Conservation (phyloP, 2,329 filamentous ascomycete species). For the Fusarium sp. region DNA sequence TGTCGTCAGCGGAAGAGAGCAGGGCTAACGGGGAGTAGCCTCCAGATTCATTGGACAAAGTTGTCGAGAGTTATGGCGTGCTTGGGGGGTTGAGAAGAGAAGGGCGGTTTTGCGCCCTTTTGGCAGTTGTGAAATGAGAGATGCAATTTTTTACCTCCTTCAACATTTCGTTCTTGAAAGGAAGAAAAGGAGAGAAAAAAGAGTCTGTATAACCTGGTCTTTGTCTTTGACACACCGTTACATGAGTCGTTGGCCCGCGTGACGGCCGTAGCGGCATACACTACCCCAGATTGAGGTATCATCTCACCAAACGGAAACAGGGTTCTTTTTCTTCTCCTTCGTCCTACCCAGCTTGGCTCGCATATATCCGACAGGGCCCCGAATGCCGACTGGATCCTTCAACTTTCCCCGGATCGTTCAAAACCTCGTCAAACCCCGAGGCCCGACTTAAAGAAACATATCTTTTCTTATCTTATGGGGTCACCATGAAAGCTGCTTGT, state of each 20-base stretch:
- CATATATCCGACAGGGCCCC: not conserved
- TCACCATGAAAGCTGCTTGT: conserved; percentile 43
- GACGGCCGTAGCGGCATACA: conserved; percentile 2
- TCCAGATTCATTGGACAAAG: conserved; percentile 35
- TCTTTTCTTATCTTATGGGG: conserved; percentile 1
- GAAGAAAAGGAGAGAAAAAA: not conserved
- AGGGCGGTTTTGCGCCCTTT: too few species aligned
- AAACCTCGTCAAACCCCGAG: not conserved
- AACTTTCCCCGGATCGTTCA: not conserved
- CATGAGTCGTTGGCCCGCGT: conserved; percentile 7
- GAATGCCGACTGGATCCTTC: not conserved
- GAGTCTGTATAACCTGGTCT: not conserved
- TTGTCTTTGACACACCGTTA: not conserved
- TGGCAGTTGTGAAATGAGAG: not conserved
- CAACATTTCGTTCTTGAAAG: not conserved
- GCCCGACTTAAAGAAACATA: not conserved
- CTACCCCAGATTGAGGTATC: conserved; percentile 10
- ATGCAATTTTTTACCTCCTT: not conserved
- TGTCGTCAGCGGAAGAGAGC: conserved; percentile 30
- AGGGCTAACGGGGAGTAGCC: conserved; percentile 21
- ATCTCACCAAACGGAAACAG: not conserved
- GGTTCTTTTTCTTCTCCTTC: not conserved
- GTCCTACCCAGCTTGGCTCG: not conserved
- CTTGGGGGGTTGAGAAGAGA: too few species aligned
- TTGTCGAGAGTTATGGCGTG: conserved; percentile 31